phyloP scores from a whole-genome alignment of 2,329 filamentous ascomycete species.

The Aspergillus fischeri region DNA sequence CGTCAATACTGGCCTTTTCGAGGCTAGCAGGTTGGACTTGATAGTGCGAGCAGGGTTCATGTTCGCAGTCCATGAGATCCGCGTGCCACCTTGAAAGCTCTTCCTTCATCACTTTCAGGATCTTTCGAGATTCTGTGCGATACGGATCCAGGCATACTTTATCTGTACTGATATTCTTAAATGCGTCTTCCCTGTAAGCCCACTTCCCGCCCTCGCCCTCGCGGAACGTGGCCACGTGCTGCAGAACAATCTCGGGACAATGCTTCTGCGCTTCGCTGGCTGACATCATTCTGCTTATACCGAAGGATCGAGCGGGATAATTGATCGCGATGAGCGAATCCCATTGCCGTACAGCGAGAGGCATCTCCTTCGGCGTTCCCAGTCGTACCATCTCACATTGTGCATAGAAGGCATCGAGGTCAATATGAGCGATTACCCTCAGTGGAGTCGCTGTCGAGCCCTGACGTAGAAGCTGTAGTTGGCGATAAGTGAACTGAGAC shows the following conservation, averaged over 20 bases:
- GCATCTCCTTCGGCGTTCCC: constrained; percentile 66
- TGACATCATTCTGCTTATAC: constrained; percentile 74
- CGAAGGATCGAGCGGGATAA: constrained; percentile 79
- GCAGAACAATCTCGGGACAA: constrained; percentile 77
- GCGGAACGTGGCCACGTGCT: constrained; percentile 93
- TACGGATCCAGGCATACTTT: constrained; percentile 96
- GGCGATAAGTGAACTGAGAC: constrained; percentile 80
- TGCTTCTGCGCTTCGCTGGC: constrained; percentile 77
- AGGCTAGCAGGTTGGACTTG: constrained; percentile 51
- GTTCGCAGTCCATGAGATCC: constrained; percentile 15
- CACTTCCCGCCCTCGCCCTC: constrained; percentile 81
- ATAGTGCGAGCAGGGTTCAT: constrained; percentile 3
- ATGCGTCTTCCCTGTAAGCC: constrained; percentile 82
- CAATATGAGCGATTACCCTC: constrained; percentile 83
- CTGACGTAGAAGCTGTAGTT: constrained; percentile 70
- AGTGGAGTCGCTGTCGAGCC: constrained; percentile 71
- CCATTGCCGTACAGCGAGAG: constrained; percentile 93
- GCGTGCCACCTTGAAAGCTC: constrained; percentile 52
- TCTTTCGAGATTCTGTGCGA: constrained; percentile 75
- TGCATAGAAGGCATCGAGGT: constrained; percentile 95
- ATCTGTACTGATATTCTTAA: constrained; percentile 73
- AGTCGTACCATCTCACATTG: constrained; percentile 94
- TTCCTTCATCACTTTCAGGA: constrained; percentile 74
- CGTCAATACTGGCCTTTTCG: constrained; percentile 93
- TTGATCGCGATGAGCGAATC: constrained; percentile 94